A percentile compares a stretch with the other conserved stretches of the same genome.
phyloP scores from a whole-genome alignment of 768 basidiomycete genomes.

The Pleurotus citrinopileatus region DNA sequence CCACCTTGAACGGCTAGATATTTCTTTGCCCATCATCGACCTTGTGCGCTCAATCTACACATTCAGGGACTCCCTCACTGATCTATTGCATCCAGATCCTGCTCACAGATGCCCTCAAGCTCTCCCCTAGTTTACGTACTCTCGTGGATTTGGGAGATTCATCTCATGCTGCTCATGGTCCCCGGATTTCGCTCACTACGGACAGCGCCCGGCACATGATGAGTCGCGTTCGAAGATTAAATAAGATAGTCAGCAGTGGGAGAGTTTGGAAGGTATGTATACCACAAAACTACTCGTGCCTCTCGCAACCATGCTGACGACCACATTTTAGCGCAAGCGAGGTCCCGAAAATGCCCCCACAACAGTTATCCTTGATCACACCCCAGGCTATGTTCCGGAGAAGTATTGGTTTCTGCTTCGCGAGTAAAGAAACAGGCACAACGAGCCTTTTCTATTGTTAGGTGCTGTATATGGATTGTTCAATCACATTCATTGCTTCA shows the following conservation, averaged over 20 bases:
- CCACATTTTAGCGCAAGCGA: constrained; percentile 8
- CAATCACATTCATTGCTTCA: too few relatives aligned
- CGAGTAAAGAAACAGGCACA: constrained; percentile 15
- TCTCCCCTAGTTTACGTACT: constrained; percentile 36
- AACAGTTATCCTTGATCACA: constrained; percentile 30
- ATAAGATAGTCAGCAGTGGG: constrained; percentile 44
- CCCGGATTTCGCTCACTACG: constrained; percentile 33
- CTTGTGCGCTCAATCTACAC: constrained; percentile 29
- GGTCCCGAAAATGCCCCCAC: constrained; percentile 12
- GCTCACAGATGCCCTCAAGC: constrained; percentile 34
- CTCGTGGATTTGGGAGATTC: constrained; percentile 40
- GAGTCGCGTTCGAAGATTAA: constrained; percentile 33
- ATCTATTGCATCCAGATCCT: constrained; percentile 16
- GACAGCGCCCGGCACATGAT: constrained; percentile 41
- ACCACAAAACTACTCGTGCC: neutral
- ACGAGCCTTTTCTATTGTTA: neutral
- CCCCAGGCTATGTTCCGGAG: constrained; percentile 20
- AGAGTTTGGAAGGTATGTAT: constrained; percentile 53
- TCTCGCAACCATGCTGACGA: neutral
- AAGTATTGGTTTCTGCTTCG: constrained; percentile 39
- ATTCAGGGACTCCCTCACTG: neutral
- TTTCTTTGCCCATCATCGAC: constrained; percentile 51
- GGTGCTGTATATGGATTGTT: too few relatives aligned
- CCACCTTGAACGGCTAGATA: constrained; percentile 45
- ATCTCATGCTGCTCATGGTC: constrained; percentile 36